These are phyloP conservation scores for Ramaria sp. DNA, from an alignment of 768 basidiomycete genomes.

Conservation along the genomic window DNA sequence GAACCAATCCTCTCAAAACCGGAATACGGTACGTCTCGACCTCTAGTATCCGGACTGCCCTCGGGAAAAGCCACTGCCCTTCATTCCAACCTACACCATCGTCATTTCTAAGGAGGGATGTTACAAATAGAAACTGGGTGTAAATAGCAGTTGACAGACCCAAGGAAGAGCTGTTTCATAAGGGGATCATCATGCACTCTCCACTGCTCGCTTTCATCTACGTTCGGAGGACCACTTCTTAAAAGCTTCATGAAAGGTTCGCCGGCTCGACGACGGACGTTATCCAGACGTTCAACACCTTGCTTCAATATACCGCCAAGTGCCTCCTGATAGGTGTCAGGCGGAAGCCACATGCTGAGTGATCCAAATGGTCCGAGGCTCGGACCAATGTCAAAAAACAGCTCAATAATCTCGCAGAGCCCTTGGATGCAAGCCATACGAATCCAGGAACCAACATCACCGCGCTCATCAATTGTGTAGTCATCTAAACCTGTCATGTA, in stretches of 20 bases:
- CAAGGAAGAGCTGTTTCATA: conserved; percentile 43
- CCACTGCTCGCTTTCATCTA: conserved; percentile 33
- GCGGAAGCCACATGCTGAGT: conserved; percentile 53
- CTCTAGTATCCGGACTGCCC: conserved; percentile 53
- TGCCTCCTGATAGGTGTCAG: conserved; percentile 41
- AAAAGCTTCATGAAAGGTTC: conserved; percentile 45
- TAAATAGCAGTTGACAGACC: conserved; percentile 23
- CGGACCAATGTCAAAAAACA: conserved; percentile 36
- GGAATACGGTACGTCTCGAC: conserved; percentile 49
- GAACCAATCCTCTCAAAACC: conserved; percentile 60
- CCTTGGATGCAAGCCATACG: conserved; percentile 69
- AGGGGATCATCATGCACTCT: conserved; percentile 35
- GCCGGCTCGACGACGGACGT: conserved; percentile 76
- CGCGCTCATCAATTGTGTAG: conserved; percentile 89
- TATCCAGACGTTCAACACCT: conserved; percentile 84
- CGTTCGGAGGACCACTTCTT: conserved; percentile 20
- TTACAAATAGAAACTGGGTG: background rate
- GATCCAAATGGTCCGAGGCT: conserved; percentile 20
- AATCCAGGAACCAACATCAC: conserved; percentile 95
- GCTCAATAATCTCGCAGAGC: conserved; percentile 41
- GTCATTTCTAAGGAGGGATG: conserved; percentile 20
- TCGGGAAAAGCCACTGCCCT: conserved; percentile 65
- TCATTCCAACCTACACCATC: conserved; percentile 52
- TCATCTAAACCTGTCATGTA: conserved; percentile 66
- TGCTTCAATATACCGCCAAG: conserved; percentile 74